Base-by-base conservation (phyloP, 2,329 filamentous ascomycete species). In the Colletotrichum lindemuthianum region DNA sequence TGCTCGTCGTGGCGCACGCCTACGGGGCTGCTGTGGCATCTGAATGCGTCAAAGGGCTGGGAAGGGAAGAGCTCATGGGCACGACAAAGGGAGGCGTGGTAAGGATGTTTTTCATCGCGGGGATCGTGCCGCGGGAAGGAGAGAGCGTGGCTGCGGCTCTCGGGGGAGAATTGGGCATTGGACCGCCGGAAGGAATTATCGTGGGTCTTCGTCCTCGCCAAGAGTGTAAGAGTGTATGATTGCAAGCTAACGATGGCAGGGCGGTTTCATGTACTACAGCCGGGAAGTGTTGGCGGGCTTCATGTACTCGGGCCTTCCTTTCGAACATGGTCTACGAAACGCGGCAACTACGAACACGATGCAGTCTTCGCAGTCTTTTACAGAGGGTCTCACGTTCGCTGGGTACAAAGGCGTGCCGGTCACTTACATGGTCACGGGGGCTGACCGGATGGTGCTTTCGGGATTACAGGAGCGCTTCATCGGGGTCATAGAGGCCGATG, bases 21-120 rank as follows among this genome's bases (percentile, higher is more conserved):
- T 53, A 60, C 16, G 57, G 57, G 12, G 57, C 40, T 11, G 51
- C 52, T 6, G 52, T 63, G 6, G 45, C 47, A 6, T 49, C 39
- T 9, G 43, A 51, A 16, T 43, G 52, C 15, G 34, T 39, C n/a
- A 34, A 34, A 6, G 59, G 52, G 9, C 40, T 63, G 44, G 45
- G 59, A 2, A 41, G 9, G 24, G 59, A 56, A 11, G 53, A 52
- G 32, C n/a, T 39, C 10, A 47, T 39, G 32, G 59, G 34, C 6
- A 40, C 44, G 8, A 34, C 36, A 4, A 13, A 15, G 8, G 45
- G 59, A 13, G 51, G 59, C 5, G 45, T 61, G 8, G 44, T 56
- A 24, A 43, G 53, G 8, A 50, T 63, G 53, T 32, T 58, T n/a
- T 58, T 63, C 47, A 58, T 63, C n/a, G 45, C 40, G 11, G 54